These are phyloP conservation scores for Cudoniella acicularis DNA, from an alignment of 495 filamentous ascomycete genomes.

Conservation along the genomic window DNA sequence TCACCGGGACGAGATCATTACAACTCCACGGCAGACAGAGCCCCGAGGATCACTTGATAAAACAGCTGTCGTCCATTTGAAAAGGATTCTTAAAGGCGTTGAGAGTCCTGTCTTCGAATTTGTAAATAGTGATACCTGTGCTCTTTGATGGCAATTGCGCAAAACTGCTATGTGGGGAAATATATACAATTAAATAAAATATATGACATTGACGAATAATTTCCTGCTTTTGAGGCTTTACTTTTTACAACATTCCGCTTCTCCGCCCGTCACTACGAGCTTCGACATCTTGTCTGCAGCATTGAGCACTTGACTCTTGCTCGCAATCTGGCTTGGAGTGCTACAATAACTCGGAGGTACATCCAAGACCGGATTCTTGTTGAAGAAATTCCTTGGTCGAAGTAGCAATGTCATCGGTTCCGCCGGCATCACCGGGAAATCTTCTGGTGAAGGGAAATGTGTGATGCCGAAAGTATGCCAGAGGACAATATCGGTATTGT, in stretches of 20 bases:
- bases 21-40: too few relatives aligned
- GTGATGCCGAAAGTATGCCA: conserved; percentile 97
- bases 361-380: conserved; percentile 80
- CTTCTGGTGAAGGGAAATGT: conserved; percentile 89
- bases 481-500: conserved; percentile 83
- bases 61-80: too few relatives aligned
- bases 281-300: conserved; percentile 41
- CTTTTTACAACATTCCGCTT: conserved; percentile 30
- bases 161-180: neutral
- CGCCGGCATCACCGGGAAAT: conserved; percentile 93
- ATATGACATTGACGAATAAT: neutral
- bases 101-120: too few relatives aligned
- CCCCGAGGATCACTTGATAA: too few relatives aligned
- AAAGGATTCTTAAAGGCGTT: too few relatives aligned
- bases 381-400: conserved; percentile 84
- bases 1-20: too few relatives aligned
- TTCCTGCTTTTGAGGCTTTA: neutral
- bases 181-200: neutral
- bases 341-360: conserved; percentile 76
- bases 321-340: conserved; percentile 68
- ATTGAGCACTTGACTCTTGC: conserved; percentile 41
- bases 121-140: too few relatives aligned
- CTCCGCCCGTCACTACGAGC: conserved; percentile 36
- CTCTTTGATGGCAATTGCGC: too few relatives aligned
- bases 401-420: conserved; percentile 85